Conservation (phyloP, 1,284 basidiomycete species). For the Apiotrichum mycotoxinovorans region DNA sequence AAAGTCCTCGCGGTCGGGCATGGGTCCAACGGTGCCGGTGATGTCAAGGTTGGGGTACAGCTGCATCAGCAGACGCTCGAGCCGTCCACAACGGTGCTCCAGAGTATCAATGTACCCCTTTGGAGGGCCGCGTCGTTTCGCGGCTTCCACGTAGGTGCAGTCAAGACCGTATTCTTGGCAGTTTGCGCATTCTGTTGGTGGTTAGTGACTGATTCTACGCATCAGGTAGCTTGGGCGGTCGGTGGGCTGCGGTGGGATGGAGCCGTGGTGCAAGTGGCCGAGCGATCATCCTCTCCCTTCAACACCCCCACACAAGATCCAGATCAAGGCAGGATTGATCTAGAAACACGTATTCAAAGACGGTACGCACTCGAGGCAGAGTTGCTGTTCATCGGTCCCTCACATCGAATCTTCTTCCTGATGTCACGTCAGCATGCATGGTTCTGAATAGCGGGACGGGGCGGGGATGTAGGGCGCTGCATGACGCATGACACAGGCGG, state of each 20-base stretch:
- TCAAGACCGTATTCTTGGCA: conserved; percentile 68
- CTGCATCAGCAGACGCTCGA: conserved; percentile 66
- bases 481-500: no score
- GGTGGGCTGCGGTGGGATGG: no score
- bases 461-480: no score
- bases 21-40: conserved; percentile 63
- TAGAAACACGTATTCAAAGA: neutral
- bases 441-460: neutral
- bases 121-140: conserved; percentile 79
- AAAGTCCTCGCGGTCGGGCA: conserved; percentile 68
- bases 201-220: no score
- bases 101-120: conserved; percentile 75
- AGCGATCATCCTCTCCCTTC: no score
- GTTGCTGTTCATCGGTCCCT: conserved; percentile 44
- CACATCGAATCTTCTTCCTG: conserved; percentile 50
- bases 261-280: neutral
- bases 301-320: no score
- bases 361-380: neutral
- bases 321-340: no score
- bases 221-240: no score
- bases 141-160: conserved; percentile 69
- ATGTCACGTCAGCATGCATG: neutral
- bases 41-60: conserved; percentile 67
- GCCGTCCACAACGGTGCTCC: conserved; percentile 65
- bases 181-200: conserved; percentile 61